Evolutionary conservation across 2,329 filamentous ascomycete genomes (phyloP), one percentile per base, ranked within the genome.

Genomic region (Tolypocladium album): DNA sequence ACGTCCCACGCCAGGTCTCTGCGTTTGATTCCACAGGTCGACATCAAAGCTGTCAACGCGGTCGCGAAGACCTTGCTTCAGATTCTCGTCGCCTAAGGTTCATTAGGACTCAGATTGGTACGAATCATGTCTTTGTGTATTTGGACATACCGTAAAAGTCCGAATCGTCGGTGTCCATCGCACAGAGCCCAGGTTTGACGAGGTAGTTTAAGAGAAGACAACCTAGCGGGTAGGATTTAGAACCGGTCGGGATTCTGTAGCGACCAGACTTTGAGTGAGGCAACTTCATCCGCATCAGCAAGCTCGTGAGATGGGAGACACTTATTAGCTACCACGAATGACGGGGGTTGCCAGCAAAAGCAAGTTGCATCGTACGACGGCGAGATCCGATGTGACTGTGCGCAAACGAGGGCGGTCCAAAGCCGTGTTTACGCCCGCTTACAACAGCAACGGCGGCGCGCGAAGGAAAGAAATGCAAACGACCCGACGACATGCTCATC

Each of bases 21-120:
- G 66, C n/a, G 66, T 61, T 22, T 62, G 58, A 45, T 64, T 59
- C 79, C 83, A 87, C 43, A 71, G 67, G 15, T 74, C 65, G 34
- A 76, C 71, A 63, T 85, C 74, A 64, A 86, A 85, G 20, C 67
- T 65, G n/a, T 73, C 68, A 17, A 80, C 80, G 55, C 79, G 77
- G n/a, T 72, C 66, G 64, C 83, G 74, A 0, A 88, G 77, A 1
- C 71, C 68, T 22, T 70, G 67, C 57, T 79, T 76, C 34, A 78
- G 75, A 8, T 79, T 71, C 11, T 81, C 76, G 60, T 84, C 81
- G 58, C 87, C 87, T 89, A 64, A 31, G 7, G 7, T 50, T 42
- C 11, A 22, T 61, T 7, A 43, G 60, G 56, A 27, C 60, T 38
- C 20, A 20, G 15, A 22, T 9, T 2, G 31, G 31, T 55, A 13